A percentile compares a stretch with the other conserved stretches of the same genome.
Conservation (phyloP, 306 rosid genomes). For the Sechiopsis laciniata region DNA sequence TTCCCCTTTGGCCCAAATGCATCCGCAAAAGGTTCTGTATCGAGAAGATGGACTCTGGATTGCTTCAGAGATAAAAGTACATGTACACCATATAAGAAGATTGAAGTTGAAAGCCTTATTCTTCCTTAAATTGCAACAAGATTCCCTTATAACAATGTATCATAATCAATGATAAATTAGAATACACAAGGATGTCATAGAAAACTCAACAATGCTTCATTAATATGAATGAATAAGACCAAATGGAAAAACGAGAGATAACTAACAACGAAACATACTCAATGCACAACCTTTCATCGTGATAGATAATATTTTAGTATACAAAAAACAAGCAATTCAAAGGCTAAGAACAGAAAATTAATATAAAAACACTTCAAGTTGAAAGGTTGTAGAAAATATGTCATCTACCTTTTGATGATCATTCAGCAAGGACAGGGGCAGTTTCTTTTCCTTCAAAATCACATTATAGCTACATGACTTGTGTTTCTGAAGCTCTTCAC, state of each 20-base stretch:
- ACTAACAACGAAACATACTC: background rate
- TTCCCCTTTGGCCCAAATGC: constrained; percentile 82
- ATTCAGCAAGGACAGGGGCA: constrained; percentile 69
- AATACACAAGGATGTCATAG: background rate
- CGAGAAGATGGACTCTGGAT: constrained; percentile 87
- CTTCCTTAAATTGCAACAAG: background rate
- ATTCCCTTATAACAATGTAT: background rate
- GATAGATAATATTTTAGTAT: background rate
- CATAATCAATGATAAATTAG: background rate
- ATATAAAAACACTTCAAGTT: background rate
- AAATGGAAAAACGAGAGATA: background rate
- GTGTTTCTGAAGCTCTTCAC: constrained; percentile 61
- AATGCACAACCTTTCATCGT: background rate
- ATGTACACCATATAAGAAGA: constrained; percentile 14
- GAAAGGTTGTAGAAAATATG: background rate
- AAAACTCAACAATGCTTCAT: background rate
- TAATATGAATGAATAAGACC: background rate
- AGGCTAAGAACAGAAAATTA: background rate
- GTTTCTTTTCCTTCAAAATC: constrained; percentile 61
- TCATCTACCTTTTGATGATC: constrained; percentile 74
- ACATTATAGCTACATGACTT: constrained; percentile 69
- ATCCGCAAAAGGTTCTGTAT: constrained; percentile 72
- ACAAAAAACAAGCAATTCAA: background rate
- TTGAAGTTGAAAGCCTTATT: background rate
- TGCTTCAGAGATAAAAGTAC: constrained; percentile 48